These are phyloP conservation scores for Chlorencoelia australis DNA, from an alignment of 2,329 filamentous ascomycete genomes.

Conservation along the genomic window DNA sequence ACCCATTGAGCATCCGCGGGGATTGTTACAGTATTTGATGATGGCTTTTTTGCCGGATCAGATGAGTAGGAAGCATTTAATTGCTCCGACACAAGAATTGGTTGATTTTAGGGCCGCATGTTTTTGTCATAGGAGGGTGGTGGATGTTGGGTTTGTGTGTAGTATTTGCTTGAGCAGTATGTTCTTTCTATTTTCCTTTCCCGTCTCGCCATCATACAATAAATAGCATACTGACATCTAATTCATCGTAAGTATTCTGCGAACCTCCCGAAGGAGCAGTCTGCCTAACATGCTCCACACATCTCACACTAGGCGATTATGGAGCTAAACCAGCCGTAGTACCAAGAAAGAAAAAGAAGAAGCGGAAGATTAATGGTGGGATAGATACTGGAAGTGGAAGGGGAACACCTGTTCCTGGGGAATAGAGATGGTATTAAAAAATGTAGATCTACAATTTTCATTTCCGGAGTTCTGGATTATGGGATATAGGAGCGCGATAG, in stretches of 20 bases:
- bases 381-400: constrained; percentile 47
- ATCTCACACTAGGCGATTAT: constrained; percentile 65
- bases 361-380: constrained; percentile 52
- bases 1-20: constrained; percentile 50
- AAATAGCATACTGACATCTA: constrained; percentile 6
- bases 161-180: constrained; percentile 84
- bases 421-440: constrained; percentile 14
- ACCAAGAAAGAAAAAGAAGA: constrained; percentile 63
- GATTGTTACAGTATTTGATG: constrained; percentile 87
- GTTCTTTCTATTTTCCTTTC: constrained; percentile 18
- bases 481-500: no score
- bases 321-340: constrained; percentile 69
- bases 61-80: constrained; percentile 51
- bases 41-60: constrained; percentile 79
- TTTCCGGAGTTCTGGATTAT: no score
- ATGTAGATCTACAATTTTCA: no score
- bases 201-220: not conserved
- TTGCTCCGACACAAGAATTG: constrained; percentile 70
- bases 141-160: constrained; percentile 91
- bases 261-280: constrained; percentile 50
- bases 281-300: constrained; percentile 77
- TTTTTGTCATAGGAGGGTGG: constrained; percentile 86
- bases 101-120: constrained; percentile 98
- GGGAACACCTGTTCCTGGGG: constrained; percentile 44
- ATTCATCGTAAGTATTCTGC: constrained; percentile 54